Evolutionary conservation across 78 protist genomes (phyloP), one percentile per base, ranked within the genome.

Genomic region (Dictyostelium intermedium): DNA sequence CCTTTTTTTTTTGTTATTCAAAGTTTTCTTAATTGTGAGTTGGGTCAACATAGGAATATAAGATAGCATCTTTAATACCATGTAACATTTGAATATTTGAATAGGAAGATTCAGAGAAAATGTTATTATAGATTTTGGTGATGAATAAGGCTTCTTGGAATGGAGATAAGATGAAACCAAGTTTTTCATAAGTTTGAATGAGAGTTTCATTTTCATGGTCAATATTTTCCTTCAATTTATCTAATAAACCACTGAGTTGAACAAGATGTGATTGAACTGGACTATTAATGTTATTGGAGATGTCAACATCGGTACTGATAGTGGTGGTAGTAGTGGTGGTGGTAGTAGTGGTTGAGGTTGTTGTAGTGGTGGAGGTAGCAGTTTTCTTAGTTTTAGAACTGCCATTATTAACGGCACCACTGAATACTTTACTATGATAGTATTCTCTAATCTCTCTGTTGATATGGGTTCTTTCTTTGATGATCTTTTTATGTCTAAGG

Each of bases 71-170:
- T 77, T 77, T 78, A 3, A 87, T 87, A 25, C 70, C 45, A 45
- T 87, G 93, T 25, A 87, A 45, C 85, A 87, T 87, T 66, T 79
- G 84, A 27, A 87, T 74, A 66, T 87, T 87, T 39, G 93, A 87
- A 34, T 41, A 82, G 23, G 32, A 69, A n/a, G 66, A 69, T 23
- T 37, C 77, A 5, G 43, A 27, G 13, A 16, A 30, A 20, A 79
- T 79, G 32, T 53, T 87, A 32, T 53, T 87, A 39, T 79, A 87
- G 8, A 87, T 72, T 30, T 66, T 87, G 20, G 85, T 79, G 45
- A 87, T 87, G 60, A 87, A 43, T 30, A 87, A 16, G 11, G 93
- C 93, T 50, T 87, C 93, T 79, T 87, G 93, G 43, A 60, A 79
- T 13, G 93, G 93, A 9, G 84, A 45, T 5, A 87, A 30, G 10